Evolutionary conservation across 345 rosid species (phyloP), one percentile per base, ranked within the genome.

Genomic region (Eucalyptus cladocalyx): DNA sequence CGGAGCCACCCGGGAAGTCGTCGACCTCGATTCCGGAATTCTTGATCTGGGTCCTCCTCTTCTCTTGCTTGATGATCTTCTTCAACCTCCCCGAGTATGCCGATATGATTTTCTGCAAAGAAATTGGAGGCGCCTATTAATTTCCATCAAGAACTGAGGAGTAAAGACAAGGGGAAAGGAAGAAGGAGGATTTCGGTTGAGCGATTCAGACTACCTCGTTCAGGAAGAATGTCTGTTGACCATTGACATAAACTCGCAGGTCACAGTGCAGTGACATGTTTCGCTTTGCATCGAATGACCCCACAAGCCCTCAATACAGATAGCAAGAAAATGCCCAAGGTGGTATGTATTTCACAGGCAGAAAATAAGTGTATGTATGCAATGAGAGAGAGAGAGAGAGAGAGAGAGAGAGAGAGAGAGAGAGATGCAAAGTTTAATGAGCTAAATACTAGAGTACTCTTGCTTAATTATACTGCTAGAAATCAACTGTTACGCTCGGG

Each of bases 1-100:
- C 81, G 67, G 96, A 88, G 30, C 97, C 97, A 43, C 97, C 97
- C 1, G 99, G 99, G 89, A 96, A 95, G 62, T 92, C 92, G 49
- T 89, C 58, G 76, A 96, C 58, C 54, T 92, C 93, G 28, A 93
- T 89, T 21, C 86, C 90, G 10, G 93, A 88, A 88, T 88, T 93
- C 90, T 91, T 93, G 87, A 89, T 92, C 90, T 88, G 94, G 87
- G 94, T 89, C 86, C 91, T 91, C 88, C 91, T 92, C 88, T 93
- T 94, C 69, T 91, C 92, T 90, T 95, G 90, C 58, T 89, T 93
- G 83, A 93, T 93, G 90, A 93, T 91, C 91, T 94, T 94, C 92
- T 88, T 94, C 93, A 96, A 90, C 89, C 90, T 93, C 88, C 92
- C 95, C 28, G 95, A 94, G 90, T 94, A 95, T 30, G 90, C 88